These are phyloP conservation scores for Collybia mongolica DNA, from an alignment of 768 basidiomycete genomes.

Conservation along the genomic window DNA sequence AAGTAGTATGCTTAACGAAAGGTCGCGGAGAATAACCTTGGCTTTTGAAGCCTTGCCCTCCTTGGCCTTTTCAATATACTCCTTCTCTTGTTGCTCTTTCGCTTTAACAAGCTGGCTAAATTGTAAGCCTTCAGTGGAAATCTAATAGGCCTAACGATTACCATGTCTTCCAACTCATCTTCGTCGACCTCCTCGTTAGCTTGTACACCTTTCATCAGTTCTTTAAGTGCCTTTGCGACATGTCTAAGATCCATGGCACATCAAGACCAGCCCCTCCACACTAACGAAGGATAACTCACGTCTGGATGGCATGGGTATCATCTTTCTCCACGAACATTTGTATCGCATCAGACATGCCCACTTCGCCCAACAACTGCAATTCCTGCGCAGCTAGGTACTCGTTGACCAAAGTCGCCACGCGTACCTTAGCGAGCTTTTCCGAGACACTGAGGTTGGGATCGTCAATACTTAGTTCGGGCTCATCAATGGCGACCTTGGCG, in stretches of 20 bases:
- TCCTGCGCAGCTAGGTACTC: constrained; percentile 94
- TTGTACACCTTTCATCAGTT: constrained; percentile 66
- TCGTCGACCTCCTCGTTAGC: constrained; percentile 69
- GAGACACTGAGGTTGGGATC: constrained; percentile 62
- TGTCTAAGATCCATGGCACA: constrained; percentile 43
- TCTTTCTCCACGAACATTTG: constrained; percentile 97
- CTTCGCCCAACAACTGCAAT: constrained; percentile 86
- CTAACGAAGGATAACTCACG: constrained; percentile 44
- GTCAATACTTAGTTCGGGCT: constrained; percentile 81
- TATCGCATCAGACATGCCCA: constrained; percentile 92
- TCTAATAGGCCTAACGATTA: constrained; percentile 25
- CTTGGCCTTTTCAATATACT: constrained; percentile 49
- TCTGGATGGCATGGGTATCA: constrained; percentile 87
- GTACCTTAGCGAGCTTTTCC: constrained; percentile 79
- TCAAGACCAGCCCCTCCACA: constrained; percentile 4
- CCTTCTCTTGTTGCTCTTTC: constrained; percentile 67
- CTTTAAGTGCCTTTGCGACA: constrained; percentile 56
- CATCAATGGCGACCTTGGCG: constrained; percentile 65
- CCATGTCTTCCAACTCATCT: constrained; percentile 72
- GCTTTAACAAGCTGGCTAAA: constrained; percentile 58
- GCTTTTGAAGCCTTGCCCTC: constrained; percentile 35
- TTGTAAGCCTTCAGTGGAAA: background rate
- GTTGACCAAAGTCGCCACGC: constrained; percentile 86
- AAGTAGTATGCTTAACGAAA: too few relatives aligned
- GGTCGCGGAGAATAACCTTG: constrained; percentile 32